phyloP scores from a whole-genome alignment of 225 moss, liverwort and hornwort genomes.

The Pseudisothecium myosuroides region DNA sequence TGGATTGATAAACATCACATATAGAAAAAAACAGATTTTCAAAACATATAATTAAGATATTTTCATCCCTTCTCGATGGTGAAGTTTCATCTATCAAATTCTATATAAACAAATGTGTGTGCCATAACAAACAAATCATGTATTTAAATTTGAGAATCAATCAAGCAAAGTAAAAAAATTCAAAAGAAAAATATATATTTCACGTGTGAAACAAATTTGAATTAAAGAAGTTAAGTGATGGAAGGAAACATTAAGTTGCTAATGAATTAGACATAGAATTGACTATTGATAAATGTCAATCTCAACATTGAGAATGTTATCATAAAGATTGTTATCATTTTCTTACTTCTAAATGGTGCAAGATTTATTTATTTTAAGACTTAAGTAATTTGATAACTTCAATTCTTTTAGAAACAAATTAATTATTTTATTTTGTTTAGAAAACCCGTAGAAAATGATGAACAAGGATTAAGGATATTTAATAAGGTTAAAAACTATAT shows the following conservation, averaged over 20 bases:
- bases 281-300: not conserved
- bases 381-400: not conserved
- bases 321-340: not conserved
- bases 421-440: not conserved
- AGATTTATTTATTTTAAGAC: not conserved
- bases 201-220: too few species aligned
- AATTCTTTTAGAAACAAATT: not conserved
- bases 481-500: not conserved
- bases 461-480: not conserved
- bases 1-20: too few species aligned
- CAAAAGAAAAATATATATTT: too few species aligned
- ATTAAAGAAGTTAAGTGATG: too few species aligned
- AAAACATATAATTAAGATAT: not conserved
- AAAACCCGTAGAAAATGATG: not conserved
- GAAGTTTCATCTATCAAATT: not conserved
- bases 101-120: not conserved
- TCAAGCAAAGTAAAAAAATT: too few species aligned
- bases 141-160: too few species aligned
- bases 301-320: not conserved
- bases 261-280: not conserved
- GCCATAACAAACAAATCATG: not conserved
- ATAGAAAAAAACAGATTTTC: too few species aligned
- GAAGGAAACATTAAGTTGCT: too few species aligned
- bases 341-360: not conserved
- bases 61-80: not conserved